Evolutionary conservation across 1,284 basidiomycete species (phyloP), one percentile per base, ranked within the genome.

Genomic region (Omphalotus olearius): DNA sequence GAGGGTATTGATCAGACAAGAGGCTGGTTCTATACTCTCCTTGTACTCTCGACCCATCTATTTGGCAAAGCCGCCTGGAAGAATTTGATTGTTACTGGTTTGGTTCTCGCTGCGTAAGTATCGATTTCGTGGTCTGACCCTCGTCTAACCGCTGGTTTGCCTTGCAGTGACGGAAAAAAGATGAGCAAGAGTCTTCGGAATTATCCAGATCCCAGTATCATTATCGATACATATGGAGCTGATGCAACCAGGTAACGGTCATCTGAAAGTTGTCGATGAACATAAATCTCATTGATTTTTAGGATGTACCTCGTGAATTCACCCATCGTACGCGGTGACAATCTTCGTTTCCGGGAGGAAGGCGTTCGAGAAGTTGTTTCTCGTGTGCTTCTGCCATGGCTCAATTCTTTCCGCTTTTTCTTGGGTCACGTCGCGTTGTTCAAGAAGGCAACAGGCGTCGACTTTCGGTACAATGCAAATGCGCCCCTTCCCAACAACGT

Each of bases 341-440:
- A 97, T 69, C 80, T 99, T 39, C 87, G 94, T 48, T 99, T 99
- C 88, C 85, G 94, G 52, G 97, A 99, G 70, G 93, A 96, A 59
- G 97, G 97, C 58, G 97, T 99, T 52, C 91, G 93, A 60, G 96
- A 98, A 61, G 94, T 99, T 55, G 80, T 99, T 60, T 91, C 93
- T 30, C 88, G 92, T 18, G 95, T 98, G 26, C 87, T 99, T 60
- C 78, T 98, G 37, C 97, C 96, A n/a, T 98, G 96, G 94, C 83
- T 99, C 67, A 99, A 99, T 70, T 92, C 94, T 50, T 96, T 96
- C 84, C 92, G 96, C 59, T 99, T 99, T 82, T 98, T 99, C 85
- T 79, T 98, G 51, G 93, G 92, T n/a, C 96, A 98, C 67, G 92
- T 87, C 39, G 86, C 85, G 10, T 74, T 99, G 28, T 78, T 94